These are phyloP conservation scores for Melaleuca quinquenervia DNA, from an alignment of 345 rosid genomes.

Conservation along the genomic window DNA sequence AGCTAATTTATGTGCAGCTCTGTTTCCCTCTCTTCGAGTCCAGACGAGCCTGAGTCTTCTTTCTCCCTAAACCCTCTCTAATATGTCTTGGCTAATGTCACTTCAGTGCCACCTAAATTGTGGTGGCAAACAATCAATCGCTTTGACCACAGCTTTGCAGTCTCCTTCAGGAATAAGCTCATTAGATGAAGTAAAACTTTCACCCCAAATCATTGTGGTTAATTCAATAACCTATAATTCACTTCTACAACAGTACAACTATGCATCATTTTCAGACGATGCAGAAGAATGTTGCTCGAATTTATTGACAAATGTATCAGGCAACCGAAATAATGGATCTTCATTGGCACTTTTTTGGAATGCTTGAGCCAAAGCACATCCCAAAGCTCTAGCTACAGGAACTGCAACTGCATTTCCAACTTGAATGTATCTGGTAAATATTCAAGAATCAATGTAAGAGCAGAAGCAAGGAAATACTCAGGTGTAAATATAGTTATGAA, in stretches of 20 bases:
- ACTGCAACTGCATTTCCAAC: conserved; percentile 77
- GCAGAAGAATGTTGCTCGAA: conserved; percentile 2
- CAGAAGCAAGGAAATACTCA: neutral
- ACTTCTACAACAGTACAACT: neutral
- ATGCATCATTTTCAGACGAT: conserved; percentile 15
- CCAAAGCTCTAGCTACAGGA: conserved; percentile 62
- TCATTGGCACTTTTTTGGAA: conserved; percentile 9
- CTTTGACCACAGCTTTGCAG: neutral
- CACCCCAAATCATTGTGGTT: neutral
- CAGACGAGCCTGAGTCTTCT: neutral
- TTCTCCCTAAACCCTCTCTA: neutral
- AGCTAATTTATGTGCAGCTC: neutral
- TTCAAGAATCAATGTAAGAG: neutral
- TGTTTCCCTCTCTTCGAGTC: neutral
- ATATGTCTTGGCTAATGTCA: neutral
- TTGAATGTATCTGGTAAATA: conserved; percentile 44
- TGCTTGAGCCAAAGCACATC: conserved; percentile 40
- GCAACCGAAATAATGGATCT: conserved; percentile 25
- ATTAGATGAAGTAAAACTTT: neutral
- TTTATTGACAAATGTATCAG: conserved; percentile 17
- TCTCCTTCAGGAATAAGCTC: neutral
- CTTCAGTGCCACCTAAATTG: neutral
- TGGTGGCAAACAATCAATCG: neutral
- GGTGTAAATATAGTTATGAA: neutral
- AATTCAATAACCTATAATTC: neutral